Conservation (phyloP, 192 early-diverging fungal species). For the Mortierella antarctica region DNA sequence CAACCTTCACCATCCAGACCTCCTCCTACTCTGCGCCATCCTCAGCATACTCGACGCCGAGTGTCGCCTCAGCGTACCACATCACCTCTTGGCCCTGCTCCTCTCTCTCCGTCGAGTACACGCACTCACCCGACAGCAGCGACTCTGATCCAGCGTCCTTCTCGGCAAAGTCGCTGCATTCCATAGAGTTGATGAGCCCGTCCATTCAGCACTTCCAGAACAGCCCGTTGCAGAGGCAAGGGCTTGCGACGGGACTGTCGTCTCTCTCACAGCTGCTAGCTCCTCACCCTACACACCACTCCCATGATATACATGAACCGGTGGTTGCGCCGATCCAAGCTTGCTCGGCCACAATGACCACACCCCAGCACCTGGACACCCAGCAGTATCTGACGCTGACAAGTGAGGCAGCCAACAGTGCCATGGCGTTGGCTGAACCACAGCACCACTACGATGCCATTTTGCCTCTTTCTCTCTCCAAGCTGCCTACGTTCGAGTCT, state of each 20-base stretch:
- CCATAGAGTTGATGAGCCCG: background rate
- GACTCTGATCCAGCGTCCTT: background rate
- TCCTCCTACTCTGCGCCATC: background rate
- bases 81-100: too few species aligned
- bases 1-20: background rate
- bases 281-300: too few species aligned
- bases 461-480: background rate
- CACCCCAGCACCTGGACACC: conserved; percentile 7
- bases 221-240: too few species aligned
- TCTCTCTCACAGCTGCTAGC: too few species aligned
- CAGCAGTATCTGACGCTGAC: conserved; percentile 10
- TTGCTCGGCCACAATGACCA: too few species aligned
- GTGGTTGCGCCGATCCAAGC: too few species aligned
- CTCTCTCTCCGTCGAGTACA: too few species aligned
- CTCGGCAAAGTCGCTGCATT: background rate
- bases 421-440: conserved; percentile 2
- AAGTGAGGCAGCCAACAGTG: conserved; percentile 7
- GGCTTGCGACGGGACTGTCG: too few species aligned
- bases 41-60: background rate
- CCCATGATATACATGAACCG: too few species aligned
- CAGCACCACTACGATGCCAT: background rate
- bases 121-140: background rate
- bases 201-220: too few species aligned
- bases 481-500: too few species aligned
- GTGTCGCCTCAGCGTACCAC: background rate